phyloP scores from a whole-genome alignment of 805 yeast genomes.

The Saccharomycopsis sp. region DNA sequence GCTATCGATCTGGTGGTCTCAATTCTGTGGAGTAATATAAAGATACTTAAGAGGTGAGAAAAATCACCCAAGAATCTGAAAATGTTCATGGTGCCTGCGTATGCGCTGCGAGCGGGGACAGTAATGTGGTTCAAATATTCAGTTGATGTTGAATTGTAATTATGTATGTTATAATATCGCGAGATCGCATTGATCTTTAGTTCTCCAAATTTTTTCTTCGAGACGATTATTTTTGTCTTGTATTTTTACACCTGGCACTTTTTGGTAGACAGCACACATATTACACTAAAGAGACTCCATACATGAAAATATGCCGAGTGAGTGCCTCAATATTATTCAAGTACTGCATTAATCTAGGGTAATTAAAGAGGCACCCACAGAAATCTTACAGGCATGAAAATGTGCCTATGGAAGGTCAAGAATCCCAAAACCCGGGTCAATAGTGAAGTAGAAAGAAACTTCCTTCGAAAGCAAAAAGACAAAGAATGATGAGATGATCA shows the following conservation, averaged over 20 bases:
- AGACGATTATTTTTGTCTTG: not conserved
- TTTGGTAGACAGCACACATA: not conserved
- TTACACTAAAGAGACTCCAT: not conserved
- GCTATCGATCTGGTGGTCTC: conserved; percentile 54
- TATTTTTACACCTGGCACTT: conserved; percentile 1
- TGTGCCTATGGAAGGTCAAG: too few relatives aligned
- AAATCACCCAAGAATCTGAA: conserved; percentile 60
- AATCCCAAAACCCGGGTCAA: too few relatives aligned
- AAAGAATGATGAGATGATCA: not conserved
- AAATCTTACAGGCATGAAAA: too few relatives aligned
- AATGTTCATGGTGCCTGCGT: conserved; percentile 31
- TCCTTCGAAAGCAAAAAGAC: too few relatives aligned
- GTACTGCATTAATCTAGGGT: too few relatives aligned
- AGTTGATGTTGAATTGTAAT: not conserved
- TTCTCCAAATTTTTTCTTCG: not conserved
- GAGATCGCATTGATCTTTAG: not conserved
- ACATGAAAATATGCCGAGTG: too few relatives aligned
- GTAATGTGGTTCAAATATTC: not conserved
- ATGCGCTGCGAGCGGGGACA: not conserved
- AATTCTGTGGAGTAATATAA: conserved; percentile 69
- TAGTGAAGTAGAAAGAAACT: too few relatives aligned
- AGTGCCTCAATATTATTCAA: too few relatives aligned
- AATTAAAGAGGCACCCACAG: too few relatives aligned
- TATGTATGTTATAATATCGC: not conserved
- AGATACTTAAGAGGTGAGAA: conserved; percentile 74